phyloP scores from a whole-genome alignment of 1,139 yeast genomes.

The Suzukiozyma palmioleophila region DNA sequence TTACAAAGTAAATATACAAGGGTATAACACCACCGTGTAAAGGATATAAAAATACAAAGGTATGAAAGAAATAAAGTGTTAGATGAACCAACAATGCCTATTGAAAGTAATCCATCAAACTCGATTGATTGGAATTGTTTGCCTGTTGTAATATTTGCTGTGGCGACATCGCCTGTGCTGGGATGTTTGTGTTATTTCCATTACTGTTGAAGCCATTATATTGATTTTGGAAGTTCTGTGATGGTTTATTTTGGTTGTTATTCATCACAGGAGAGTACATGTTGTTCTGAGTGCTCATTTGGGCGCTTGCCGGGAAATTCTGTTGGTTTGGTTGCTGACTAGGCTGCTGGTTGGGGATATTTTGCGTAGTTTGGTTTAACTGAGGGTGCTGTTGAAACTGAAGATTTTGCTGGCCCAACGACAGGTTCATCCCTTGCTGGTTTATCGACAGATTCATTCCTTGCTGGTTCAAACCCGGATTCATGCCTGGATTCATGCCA shows the following conservation, averaged over 20 bases:
- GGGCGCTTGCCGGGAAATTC: neutral
- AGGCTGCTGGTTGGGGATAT: conserved; percentile 10
- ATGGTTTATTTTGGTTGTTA: neutral
- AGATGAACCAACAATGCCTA: neutral
- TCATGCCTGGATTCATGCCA: neutral
- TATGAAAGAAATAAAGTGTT: neutral
- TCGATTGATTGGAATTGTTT: conserved; percentile 12
- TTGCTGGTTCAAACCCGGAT: conserved; percentile 5
- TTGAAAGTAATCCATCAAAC: conserved; percentile 15
- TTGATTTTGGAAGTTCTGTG: neutral
- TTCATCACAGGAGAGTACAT: neutral
- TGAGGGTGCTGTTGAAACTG: conserved; percentile 17
- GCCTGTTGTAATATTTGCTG: conserved; percentile 37
- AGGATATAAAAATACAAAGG: neutral
- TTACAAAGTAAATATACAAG: neutral
- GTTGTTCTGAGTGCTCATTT: neutral
- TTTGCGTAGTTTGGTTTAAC: conserved; percentile 15
- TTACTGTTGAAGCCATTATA: conserved; percentile 3
- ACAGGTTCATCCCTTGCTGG: conserved; percentile 5
- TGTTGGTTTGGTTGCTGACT: conserved; percentile 13
- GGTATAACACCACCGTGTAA: neutral
- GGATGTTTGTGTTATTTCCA: conserved; percentile 6
- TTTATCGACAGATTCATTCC: conserved; percentile 6
- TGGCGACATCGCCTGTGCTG: conserved; percentile 28
- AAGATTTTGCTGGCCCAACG: conserved; percentile 7